phyloP scores from a whole-genome alignment of 192 early-diverging fungal species.

The Entomortierella chlamydospora region DNA sequence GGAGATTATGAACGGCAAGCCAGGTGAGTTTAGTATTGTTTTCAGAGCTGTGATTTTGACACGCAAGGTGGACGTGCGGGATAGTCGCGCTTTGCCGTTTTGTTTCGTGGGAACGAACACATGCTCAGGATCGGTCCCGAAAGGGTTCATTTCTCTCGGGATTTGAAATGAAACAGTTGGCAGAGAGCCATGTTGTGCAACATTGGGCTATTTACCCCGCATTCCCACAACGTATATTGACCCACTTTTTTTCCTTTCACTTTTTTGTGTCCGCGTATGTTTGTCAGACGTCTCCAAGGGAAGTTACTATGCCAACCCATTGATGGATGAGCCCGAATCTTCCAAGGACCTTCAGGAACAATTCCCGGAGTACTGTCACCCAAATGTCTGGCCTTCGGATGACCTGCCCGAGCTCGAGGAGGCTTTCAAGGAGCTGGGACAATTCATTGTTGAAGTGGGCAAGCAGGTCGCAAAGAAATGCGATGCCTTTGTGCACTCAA shows the following conservation, averaged over 20 bases:
- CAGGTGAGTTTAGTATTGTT: constrained; percentile 50
- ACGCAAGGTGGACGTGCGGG: no score
- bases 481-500: constrained; percentile 65
- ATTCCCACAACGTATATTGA: constrained; percentile 16
- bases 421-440: constrained; percentile 69
- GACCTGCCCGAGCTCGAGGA: constrained; percentile 63
- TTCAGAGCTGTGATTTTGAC: no score
- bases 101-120: background rate
- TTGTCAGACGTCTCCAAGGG: constrained; percentile 65
- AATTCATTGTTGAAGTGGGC: constrained; percentile 68
- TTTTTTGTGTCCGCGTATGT: background rate
- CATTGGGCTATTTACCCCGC: constrained; percentile 14
- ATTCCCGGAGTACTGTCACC: constrained; percentile 64
- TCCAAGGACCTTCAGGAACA: constrained; percentile 47
- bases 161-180: background rate
- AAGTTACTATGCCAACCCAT: constrained; percentile 71
- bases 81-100: no score
- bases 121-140: background rate
- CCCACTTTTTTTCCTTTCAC: constrained; percentile 47
- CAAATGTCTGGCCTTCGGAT: constrained; percentile 70
- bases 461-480: constrained; percentile 64
- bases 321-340: constrained; percentile 54
- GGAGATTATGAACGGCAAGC: constrained; percentile 74
- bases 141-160: background rate
- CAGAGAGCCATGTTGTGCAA: background rate